Evolutionary conservation across 139 green algal species (phyloP), one percentile per base, ranked within the genome.

Genomic region (Coelastrella sp.): DNA sequence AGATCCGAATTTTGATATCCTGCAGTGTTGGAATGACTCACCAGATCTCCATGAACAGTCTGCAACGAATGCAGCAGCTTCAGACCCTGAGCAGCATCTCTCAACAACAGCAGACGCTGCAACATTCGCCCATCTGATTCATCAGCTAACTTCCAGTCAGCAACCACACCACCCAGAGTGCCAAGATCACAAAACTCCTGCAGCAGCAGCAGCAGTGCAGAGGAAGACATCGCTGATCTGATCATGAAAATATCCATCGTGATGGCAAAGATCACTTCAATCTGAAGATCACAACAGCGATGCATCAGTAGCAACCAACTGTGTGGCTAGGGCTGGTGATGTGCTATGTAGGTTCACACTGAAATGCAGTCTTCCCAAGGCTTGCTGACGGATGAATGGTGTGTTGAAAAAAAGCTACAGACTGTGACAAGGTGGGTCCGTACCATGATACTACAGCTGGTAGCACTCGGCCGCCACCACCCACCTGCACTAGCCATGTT

Each of bases 181-280:
- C 68, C 68, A 17, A 45, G 45, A 38, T 77, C 68, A 48, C 68
- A 77, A 38, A 57, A 59, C 68, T 77, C 68, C 68, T 77, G 68
- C 19, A 77, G 11, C 11, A 23, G 11, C 45, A 23, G 45, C 45
- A 57, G 15, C 15, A 1, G 45, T 9, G 45, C 45, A 57, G 11
- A 57, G 11, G 15, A 57, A 13, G 0, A 2, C 45, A 57, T 9
- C 1, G 11, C 45, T 57, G 11, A 57, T 13, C 45, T 23, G 45
- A 9, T 13, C 15, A 13, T 57, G 45, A 57, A n/a, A n/a, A n/a
- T n/a, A n/a, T n/a, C n/a, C n/a, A n/a, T n/a, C n/a, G n/a, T n/a
- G n/a, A n/a, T n/a, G n/a, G n/a, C n/a, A n/a, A n/a, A 57, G 45
- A 23, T 57, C 15, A 13, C 45, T 57, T 9, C 45, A 57, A 57